These are phyloP conservation scores for Microdochium nivale DNA, from an alignment of 2,329 filamentous ascomycete genomes.

Conservation along the genomic window DNA sequence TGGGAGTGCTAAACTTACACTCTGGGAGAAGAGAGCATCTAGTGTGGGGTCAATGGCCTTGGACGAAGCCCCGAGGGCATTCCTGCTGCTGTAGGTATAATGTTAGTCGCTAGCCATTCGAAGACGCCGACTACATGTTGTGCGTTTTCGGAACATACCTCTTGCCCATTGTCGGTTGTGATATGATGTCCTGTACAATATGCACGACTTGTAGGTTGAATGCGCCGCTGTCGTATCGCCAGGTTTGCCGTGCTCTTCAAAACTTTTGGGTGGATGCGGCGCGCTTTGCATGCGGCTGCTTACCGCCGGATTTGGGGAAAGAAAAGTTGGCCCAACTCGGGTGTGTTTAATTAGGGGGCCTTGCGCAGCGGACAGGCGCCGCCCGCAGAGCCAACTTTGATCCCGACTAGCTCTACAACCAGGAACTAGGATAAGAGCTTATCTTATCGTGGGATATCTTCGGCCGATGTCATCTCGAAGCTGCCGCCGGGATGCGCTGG, in stretches of 20 bases:
- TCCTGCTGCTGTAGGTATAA: constrained; percentile 21
- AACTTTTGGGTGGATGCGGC: background rate
- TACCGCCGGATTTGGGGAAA: background rate
- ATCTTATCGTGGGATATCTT: constrained; percentile 1
- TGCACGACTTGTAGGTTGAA: background rate
- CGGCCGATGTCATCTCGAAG: background rate
- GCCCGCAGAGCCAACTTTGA: too few relatives aligned
- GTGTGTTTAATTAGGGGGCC: too few relatives aligned
- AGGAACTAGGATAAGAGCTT: too few relatives aligned
- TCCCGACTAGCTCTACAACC: too few relatives aligned
- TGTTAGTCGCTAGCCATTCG: background rate
- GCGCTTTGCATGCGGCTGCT: background rate
- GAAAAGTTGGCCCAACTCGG: background rate
- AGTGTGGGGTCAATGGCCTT: constrained; percentile 60
- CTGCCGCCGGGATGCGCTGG: background rate
- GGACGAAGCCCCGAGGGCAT: constrained; percentile 31
- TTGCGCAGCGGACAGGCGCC: too few relatives aligned
- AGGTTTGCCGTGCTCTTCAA: background rate
- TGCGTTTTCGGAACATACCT: constrained; percentile 11
- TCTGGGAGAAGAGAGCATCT: constrained; percentile 61
- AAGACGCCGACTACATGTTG: constrained; percentile 14
- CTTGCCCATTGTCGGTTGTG: constrained; percentile 1
- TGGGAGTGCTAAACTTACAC: constrained; percentile 44
- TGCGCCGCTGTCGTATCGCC: background rate
- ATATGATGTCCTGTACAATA: background rate